Evolutionary conservation across 2,329 filamentous ascomycete species (phyloP), one percentile per base, ranked within the genome.

Genomic region (Salinomyces thailandicus): DNA sequence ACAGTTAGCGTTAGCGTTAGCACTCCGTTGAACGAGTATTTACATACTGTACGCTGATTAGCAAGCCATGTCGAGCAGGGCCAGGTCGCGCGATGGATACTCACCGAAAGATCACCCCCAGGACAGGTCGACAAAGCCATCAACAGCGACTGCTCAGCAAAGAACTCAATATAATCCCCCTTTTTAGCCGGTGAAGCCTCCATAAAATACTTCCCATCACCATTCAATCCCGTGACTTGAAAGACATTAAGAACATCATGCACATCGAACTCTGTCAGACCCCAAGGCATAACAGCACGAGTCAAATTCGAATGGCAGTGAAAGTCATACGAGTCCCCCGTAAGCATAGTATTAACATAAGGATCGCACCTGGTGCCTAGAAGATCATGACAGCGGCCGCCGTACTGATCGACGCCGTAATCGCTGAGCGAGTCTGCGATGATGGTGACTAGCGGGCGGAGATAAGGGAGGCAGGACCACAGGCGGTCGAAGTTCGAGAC

Each of bases 201-300:
- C 70, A 93, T 93, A 42, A 84, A 87, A 47, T 87, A 89, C 35
- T 76, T 71, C 0, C 81, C 83, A 41, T 79, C 52, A 36, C 72
- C 66, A 50, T 91, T 79, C 31, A 91, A 55, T 0, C 84, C 83
- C 0, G 85, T 91, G 5, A 87, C 82, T 57, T 93, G 85, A 54
- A 93, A 91, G 3, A 93, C 67, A 52, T 93, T 93, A 36, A 93
- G 68, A 0, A 93, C 84, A 55, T 93, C 84, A 51, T 93, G 85
- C 1, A 91, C 75, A 53, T 91, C 83, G 18, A 67, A 65, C 59
- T 91, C 85, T 4, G 66, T 70, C 28, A 91, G 57, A 0, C 82
- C 81, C 42, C 68, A 77, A 0, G 79, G 77, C 1, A 78, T 43
- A 2, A 91, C 73, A 0, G 85, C 81, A 3, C 85, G 73, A 1